Evolutionary conservation across 208 protist genomes (phyloP).

Genomic region (Trypanosoma scelopori): DNA sequence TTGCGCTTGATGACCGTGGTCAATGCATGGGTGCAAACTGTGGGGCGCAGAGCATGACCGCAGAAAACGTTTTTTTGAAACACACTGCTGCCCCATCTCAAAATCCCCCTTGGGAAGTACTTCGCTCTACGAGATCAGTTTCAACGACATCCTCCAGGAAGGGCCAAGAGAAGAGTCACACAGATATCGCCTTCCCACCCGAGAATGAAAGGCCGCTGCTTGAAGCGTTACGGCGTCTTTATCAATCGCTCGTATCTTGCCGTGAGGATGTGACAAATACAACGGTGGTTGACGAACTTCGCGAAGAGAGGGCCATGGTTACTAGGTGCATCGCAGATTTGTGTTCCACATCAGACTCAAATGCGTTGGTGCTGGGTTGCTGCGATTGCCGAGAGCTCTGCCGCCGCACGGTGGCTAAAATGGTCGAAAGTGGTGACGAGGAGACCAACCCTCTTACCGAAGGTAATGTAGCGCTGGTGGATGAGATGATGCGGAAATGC

Average conservation of each 20-base stretch:
- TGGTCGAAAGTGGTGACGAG: slow-evolving; percentile 8
- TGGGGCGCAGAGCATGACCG: no score
- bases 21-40: no score
- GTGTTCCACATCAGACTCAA: not conserved
- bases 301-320: not conserved
- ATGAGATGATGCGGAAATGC: not conserved
- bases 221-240: slow-evolving; percentile 4
- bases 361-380: not conserved
- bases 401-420: not conserved
- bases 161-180: not conserved
- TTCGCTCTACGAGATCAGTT: no score
- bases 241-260: not conserved
- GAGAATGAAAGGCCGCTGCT: not conserved
- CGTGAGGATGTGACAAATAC: not conserved
- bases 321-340: not conserved
- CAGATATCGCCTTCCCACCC: not conserved
- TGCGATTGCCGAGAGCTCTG: slow-evolving; percentile 4
- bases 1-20: no score
- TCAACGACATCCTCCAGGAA: no score
- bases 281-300: not conserved
- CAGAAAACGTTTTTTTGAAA: no score
- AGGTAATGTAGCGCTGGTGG: slow-evolving; percentile 11
- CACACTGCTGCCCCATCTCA: no score
- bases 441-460: not conserved
- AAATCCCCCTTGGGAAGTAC: no score